These are phyloP conservation scores for Scalesia atractyloides DNA, from an alignment of 129 eudicot genomes.

Conservation along the genomic window DNA sequence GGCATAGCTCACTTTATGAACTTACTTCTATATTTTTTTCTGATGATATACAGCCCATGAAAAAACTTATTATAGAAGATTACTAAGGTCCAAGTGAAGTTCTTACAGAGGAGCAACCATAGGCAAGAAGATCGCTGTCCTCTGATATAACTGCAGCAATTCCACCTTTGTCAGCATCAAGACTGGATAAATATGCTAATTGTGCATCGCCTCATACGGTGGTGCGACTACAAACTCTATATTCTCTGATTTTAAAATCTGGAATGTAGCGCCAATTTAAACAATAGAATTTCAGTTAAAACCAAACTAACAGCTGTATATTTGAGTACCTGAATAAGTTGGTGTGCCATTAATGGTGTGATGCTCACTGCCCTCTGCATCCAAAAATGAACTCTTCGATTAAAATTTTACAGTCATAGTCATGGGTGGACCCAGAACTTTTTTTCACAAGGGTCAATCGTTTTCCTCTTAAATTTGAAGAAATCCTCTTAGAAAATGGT, in stretches of 20 bases:
- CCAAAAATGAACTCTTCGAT: not conserved
- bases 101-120: constrained; percentile 90
- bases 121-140: constrained; percentile 85
- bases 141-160: constrained; percentile 76
- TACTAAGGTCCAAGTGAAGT: not conserved
- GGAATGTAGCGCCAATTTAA: constrained; percentile 1
- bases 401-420: no score
- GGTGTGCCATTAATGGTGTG: constrained; percentile 85
- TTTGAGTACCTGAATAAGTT: constrained; percentile 67
- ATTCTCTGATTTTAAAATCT: constrained; percentile 67
- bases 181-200: constrained; percentile 67
- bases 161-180: constrained; percentile 67
- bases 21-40: no score
- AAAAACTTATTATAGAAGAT: constrained; percentile 5
- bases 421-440: no score
- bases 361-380: constrained; percentile 81
- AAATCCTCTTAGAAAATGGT: no score
- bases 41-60: not conserved
- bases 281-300: not conserved
- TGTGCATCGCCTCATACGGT: constrained; percentile 96
- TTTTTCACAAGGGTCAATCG: no score
- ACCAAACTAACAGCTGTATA: not conserved
- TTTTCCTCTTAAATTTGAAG: no score
- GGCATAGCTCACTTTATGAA: no score
- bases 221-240: constrained; percentile 89